These are phyloP conservation scores for Paramecium octaurelia DNA, from an alignment of 73 alveolate genomes.

Conservation along the genomic window DNA sequence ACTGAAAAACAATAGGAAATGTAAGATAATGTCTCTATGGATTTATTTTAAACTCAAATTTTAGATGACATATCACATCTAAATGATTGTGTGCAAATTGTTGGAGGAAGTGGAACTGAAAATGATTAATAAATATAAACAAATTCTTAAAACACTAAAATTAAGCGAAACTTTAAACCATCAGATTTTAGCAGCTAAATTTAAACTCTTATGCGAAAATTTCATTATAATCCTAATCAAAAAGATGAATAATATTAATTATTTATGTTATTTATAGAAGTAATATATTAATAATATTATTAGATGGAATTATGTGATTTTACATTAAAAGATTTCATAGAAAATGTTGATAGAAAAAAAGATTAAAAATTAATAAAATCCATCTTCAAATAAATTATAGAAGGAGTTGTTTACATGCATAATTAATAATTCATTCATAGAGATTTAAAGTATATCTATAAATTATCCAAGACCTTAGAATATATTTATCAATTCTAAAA, in stretches of 20 bases:
- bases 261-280: not conserved
- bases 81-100: not conserved
- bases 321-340: conserved; percentile 45
- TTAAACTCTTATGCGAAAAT: not conserved
- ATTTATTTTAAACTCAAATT: not conserved
- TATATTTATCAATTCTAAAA: conserved; percentile 7
- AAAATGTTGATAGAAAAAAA: not conserved
- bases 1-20: not conserved
- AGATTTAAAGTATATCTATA: conserved; percentile 22
- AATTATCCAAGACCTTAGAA: conserved; percentile 7
- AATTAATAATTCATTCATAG: not conserved
- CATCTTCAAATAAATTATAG: not conserved
- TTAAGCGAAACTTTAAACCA: not conserved
- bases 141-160: not conserved
- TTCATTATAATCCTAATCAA: not conserved
- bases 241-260: not conserved
- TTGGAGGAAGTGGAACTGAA: not conserved
- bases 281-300: not conserved
- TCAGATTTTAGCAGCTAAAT: not conserved
- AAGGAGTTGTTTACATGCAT: conserved; percentile 35
- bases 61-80: not conserved
- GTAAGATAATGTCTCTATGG: not conserved
- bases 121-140: not conserved
- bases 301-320: conserved; percentile 45
- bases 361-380: not conserved